Conservation (phyloP, 306 rosid species). For the Cicer cuneatum region DNA sequence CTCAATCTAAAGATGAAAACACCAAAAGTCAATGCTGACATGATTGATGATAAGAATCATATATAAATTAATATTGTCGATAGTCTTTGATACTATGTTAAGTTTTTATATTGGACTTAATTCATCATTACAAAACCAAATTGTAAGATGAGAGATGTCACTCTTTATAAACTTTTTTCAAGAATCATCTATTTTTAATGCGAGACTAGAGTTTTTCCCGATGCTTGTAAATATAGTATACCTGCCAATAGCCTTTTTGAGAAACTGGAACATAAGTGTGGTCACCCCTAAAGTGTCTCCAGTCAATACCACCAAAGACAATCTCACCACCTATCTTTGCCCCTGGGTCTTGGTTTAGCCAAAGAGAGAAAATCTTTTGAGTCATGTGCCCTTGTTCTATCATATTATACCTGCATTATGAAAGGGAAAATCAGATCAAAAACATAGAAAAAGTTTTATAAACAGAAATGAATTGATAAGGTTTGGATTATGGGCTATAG, state of each 20-base stretch:
- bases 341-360: constrained; percentile 51
- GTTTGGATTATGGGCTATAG: background rate
- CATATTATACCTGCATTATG: constrained; percentile 52
- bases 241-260: constrained; percentile 91
- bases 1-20: constrained; percentile 42
- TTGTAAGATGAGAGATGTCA: too few relatives aligned
- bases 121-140: too few relatives aligned
- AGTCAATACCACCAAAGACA: constrained; percentile 59
- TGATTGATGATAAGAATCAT: constrained; percentile 23
- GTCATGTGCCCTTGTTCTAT: constrained; percentile 46
- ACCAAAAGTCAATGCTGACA: constrained; percentile 28
- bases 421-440: constrained; percentile 21
- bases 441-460: background rate
- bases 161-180: too few relatives aligned
- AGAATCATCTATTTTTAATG: too few relatives aligned
- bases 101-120: too few relatives aligned
- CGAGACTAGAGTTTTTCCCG: too few relatives aligned
- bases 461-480: constrained; percentile 3
- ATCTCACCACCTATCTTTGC: constrained; percentile 57
- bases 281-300: constrained; percentile 68
- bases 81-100: too few relatives aligned
- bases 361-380: constrained; percentile 50
- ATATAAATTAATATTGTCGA: background rate
- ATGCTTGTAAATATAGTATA: background rate
- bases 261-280: constrained; percentile 90